These are phyloP conservation scores for Linderniella brevidens DNA, from an alignment of 257 asterid genomes.

Conservation along the genomic window DNA sequence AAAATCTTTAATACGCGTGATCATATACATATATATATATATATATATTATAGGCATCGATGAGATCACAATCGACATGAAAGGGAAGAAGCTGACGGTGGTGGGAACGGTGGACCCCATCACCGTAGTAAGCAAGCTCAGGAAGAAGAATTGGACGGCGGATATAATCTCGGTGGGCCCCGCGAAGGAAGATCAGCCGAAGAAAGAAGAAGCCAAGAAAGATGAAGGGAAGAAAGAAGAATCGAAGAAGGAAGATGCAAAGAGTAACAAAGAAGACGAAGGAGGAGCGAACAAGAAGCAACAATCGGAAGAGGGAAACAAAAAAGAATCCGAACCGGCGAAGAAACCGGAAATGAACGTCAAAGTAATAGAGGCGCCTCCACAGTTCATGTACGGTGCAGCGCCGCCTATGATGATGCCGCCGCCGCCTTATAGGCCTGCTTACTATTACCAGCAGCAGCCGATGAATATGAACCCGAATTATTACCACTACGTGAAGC, in stretches of 20 bases:
- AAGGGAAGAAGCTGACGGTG: slow-evolving; percentile 54
- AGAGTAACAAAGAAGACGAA: too few relatives aligned
- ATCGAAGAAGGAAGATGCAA: slow-evolving; percentile 35
- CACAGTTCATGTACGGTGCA: too few relatives aligned
- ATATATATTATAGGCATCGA: slow-evolving; percentile 38
- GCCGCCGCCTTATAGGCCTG: slow-evolving; percentile 27
- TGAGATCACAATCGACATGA: slow-evolving; percentile 49
- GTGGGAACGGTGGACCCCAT: slow-evolving; percentile 85
- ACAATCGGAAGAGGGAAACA: too few relatives aligned
- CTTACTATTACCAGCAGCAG: slow-evolving; percentile 14
- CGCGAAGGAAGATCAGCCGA: slow-evolving; percentile 47
- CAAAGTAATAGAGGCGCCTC: slow-evolving; percentile 3
- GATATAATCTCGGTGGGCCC: slow-evolving; percentile 63
- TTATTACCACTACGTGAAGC: slow-evolving; percentile 27
- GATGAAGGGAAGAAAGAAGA: slow-evolving; percentile 36
- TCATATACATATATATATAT: too few relatives aligned
- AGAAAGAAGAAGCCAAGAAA: slow-evolving; percentile 64
- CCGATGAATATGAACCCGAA: slow-evolving; percentile 12
- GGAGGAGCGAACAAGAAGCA: too few relatives aligned
- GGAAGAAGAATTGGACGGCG: slow-evolving; percentile 61
- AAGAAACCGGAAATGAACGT: slow-evolving; percentile 17
- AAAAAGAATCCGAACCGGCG: too few relatives aligned
- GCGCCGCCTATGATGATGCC: too few relatives aligned
- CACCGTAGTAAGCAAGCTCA: slow-evolving; percentile 50
- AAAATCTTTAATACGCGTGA: too few relatives aligned